Evolutionary conservation across 257 asterid species (phyloP).

Genomic region (Scutellaria minor): DNA sequence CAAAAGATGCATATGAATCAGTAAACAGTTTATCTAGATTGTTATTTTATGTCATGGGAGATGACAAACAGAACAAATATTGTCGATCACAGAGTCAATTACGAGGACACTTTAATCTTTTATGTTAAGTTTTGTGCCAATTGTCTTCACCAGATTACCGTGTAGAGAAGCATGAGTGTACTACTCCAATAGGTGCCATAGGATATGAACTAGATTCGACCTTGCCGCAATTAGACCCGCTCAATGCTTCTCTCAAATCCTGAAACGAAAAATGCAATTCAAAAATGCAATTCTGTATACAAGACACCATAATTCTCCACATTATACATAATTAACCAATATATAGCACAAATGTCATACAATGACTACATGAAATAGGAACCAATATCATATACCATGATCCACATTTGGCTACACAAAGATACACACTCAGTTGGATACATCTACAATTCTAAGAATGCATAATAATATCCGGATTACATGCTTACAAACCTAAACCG

Average conservation of each 20-base stretch:
- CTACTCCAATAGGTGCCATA: constrained; percentile 79
- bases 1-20: constrained; percentile 5
- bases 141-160: constrained; percentile 53
- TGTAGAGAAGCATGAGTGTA: constrained; percentile 84
- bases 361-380: not conserved
- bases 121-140: not conserved
- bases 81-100: not conserved
- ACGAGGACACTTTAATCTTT: not conserved
- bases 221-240: constrained; percentile 43
- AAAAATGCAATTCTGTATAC: not conserved
- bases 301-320: constrained; percentile 11
- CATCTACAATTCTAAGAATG: constrained; percentile 9
- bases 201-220: constrained; percentile 62
- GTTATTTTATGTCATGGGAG: not conserved
- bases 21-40: not conserved
- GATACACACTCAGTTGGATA: not conserved
- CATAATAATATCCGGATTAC: too few relatives aligned
- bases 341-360: constrained; percentile 4
- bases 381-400: not conserved
- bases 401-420: not conserved
- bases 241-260: constrained; percentile 76
- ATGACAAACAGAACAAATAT: not conserved
- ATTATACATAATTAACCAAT: constrained; percentile 13
- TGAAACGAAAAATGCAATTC: constrained; percentile 31
- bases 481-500: too few relatives aligned